Evolutionary conservation across 345 rosid species (phyloP).

Genomic region (Mangifera indica): DNA sequence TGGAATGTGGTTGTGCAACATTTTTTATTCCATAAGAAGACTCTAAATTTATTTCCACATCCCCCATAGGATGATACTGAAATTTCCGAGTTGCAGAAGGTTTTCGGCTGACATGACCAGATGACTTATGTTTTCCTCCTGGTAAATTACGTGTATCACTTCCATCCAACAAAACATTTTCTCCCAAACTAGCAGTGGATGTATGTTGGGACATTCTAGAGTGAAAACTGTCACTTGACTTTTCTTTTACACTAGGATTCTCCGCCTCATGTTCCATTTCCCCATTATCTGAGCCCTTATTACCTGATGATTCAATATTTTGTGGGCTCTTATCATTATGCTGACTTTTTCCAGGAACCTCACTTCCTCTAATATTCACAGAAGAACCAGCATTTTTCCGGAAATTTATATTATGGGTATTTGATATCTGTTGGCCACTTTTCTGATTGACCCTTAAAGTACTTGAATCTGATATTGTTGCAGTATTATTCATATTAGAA

Average conservation of each 20-base stretch:
- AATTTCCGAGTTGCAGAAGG: conserved; percentile 59
- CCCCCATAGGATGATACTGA: conserved; percentile 96
- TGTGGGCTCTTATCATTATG: conserved; percentile 42
- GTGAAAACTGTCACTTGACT: conserved; percentile 32
- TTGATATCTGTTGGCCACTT: conserved; percentile 38
- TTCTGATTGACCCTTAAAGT: conserved; percentile 32
- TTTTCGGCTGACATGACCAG: conserved; percentile 39
- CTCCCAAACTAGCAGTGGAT: conserved; percentile 34
- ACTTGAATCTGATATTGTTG: conserved; percentile 33
- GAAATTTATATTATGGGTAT: conserved; percentile 39
- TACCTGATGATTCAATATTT: conserved; percentile 45
- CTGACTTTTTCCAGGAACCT: conserved; percentile 26
- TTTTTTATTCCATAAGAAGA: conserved; percentile 40
- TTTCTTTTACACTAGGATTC: conserved; percentile 37
- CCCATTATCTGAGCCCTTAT: conserved; percentile 38
- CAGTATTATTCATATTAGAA: conserved; percentile 37
- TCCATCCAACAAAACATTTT: conserved; percentile 46
- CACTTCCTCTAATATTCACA: conserved; percentile 29
- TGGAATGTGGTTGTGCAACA: conserved; percentile 31
- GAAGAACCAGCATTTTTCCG: conserved; percentile 47
- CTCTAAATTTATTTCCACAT: conserved; percentile 54
- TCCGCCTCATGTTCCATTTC: conserved; percentile 31
- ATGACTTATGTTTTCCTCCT: conserved; percentile 49
- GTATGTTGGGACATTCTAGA: conserved; percentile 31
- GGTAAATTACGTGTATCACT: conserved; percentile 39